Percentiles rank a stretch among this genome's conserved stretches.
Evolutionary conservation across 208 protist species (phyloP).

Genomic region (Phytomonas sp.): DNA sequence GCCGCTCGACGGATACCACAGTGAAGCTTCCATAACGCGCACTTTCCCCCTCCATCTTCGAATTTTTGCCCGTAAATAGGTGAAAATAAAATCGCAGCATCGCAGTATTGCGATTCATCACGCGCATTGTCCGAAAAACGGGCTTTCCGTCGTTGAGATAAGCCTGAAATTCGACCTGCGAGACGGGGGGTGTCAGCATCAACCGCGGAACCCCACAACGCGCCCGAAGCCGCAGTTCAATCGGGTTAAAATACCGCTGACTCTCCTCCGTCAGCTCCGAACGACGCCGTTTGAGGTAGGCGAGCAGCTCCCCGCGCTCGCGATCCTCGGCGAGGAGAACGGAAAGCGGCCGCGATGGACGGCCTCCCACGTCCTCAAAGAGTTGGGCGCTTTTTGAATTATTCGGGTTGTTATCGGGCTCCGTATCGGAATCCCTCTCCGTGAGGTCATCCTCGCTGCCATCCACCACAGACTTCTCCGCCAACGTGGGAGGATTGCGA

Average conservation of each 20-base stretch:
- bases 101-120: slow-evolving; percentile 76
- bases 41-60: background rate
- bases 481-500: background rate
- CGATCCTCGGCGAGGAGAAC: slow-evolving; percentile 51
- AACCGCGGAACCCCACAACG: slow-evolving; percentile 62
- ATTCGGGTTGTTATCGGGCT: background rate
- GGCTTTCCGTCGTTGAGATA: slow-evolving; percentile 1
- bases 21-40: background rate
- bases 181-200: slow-evolving; percentile 62
- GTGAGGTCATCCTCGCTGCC: background rate
- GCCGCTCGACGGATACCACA: background rate
- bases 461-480: background rate
- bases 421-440: slow-evolving; percentile 14
- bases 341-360: slow-evolving; percentile 23
- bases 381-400: slow-evolving; percentile 2
- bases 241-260: slow-evolving; percentile 55
- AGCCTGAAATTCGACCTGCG: slow-evolving; percentile 13
- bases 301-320: slow-evolving; percentile 52
- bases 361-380: background rate
- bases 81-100: slow-evolving; percentile 56
- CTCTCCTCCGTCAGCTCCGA: slow-evolving; percentile 35
- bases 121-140: slow-evolving; percentile 51
- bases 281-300: slow-evolving; percentile 47
- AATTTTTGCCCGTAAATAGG: slow-evolving; percentile 1
- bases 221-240: slow-evolving; percentile 73